A percentile compares a stretch with the other conserved stretches of the same genome.
phyloP scores from a whole-genome alignment of 2,329 filamentous ascomycete species.

The Claviceps sp. region DNA sequence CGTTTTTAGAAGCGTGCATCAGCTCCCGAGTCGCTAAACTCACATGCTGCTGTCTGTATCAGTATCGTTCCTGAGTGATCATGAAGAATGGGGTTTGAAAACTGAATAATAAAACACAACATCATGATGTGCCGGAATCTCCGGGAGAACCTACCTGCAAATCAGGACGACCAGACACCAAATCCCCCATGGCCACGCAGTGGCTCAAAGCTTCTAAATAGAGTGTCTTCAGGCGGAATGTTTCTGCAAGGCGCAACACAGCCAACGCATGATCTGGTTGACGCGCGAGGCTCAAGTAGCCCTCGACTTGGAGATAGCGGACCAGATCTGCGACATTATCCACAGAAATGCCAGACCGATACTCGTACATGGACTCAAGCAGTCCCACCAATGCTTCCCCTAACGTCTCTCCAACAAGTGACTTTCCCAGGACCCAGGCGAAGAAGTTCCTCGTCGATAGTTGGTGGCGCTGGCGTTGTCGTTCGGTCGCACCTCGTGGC shows the following conservation, averaged over 20 bases:
- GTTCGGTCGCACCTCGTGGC: constrained; percentile 37
- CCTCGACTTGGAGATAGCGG: constrained; percentile 52
- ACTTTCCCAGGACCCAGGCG: constrained; percentile 52
- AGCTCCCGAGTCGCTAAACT: constrained; percentile 46
- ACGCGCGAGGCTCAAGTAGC: constrained; percentile 54
- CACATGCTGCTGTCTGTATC: constrained; percentile 28
- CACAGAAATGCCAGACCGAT: constrained; percentile 43
- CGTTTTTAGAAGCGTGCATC: constrained; percentile 46
- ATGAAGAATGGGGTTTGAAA: too few species aligned
- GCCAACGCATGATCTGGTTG: constrained; percentile 57
- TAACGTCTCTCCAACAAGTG: constrained; percentile 54
- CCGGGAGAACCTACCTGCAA: constrained; percentile 38
- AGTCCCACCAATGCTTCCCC: constrained; percentile 51
- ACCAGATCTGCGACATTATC: constrained; percentile 37
- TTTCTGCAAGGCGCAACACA: constrained; percentile 53
- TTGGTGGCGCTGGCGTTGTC: constrained; percentile 48
- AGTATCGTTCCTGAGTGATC: not conserved
- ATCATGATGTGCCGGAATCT: too few species aligned
- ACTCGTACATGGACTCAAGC: constrained; percentile 51
- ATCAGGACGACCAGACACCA: constrained; percentile 41
- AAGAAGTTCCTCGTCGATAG: constrained; percentile 63
- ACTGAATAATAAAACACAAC: too few species aligned
- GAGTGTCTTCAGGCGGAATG: constrained; percentile 46
- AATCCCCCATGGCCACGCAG: constrained; percentile 63
- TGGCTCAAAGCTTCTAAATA: constrained; percentile 66